phyloP scores from a whole-genome alignment of 2,329 filamentous ascomycete genomes.

The Fusarium sp. region DNA sequence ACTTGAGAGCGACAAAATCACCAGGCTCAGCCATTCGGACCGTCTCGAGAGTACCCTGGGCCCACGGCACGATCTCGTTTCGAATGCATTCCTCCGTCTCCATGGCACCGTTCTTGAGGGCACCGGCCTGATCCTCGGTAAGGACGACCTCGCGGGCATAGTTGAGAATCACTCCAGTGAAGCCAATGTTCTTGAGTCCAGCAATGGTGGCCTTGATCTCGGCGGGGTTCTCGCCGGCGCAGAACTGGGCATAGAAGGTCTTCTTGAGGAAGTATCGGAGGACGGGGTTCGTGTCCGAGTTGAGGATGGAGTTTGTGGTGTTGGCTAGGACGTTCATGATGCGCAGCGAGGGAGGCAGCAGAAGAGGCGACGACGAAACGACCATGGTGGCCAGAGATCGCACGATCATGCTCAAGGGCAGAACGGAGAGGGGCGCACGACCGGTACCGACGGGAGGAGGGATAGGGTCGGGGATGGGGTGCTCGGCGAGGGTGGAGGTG shows the following conservation, averaged over 20 bases:
- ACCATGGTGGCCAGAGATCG: slow-evolving; percentile 77
- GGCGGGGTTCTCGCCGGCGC: slow-evolving; percentile 78
- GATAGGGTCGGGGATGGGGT: slow-evolving; percentile 47
- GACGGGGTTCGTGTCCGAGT: slow-evolving; percentile 80
- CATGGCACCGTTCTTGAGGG: slow-evolving; percentile 59
- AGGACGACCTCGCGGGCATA: slow-evolving; percentile 87
- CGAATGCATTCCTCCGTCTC: slow-evolving; percentile 62
- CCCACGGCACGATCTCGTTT: slow-evolving; percentile 78
- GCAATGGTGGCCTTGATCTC: slow-evolving; percentile 77
- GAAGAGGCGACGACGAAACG: slow-evolving; percentile 76
- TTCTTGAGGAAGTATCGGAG: slow-evolving; percentile 78
- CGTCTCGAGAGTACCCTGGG: slow-evolving; percentile 78
- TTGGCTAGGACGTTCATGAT: slow-evolving; percentile 78
- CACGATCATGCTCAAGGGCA: slow-evolving; percentile 74
- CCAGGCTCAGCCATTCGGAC: slow-evolving; percentile 72
- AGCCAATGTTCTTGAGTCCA: slow-evolving; percentile 79
- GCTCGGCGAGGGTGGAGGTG: slow-evolving; percentile 50
- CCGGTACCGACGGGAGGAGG: slow-evolving; percentile 42
- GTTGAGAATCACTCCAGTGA: slow-evolving; percentile 84
- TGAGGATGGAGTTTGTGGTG: slow-evolving; percentile 73
- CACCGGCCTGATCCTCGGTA: slow-evolving; percentile 62
- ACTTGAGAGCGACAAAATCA: slow-evolving; percentile 78
- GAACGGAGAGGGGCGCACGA: slow-evolving; percentile 69
- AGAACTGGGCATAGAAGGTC: slow-evolving; percentile 93
- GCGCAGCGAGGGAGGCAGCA: slow-evolving; percentile 77